phyloP scores from a whole-genome alignment of 768 basidiomycete species.

The Tricholoma furcatifolium region DNA sequence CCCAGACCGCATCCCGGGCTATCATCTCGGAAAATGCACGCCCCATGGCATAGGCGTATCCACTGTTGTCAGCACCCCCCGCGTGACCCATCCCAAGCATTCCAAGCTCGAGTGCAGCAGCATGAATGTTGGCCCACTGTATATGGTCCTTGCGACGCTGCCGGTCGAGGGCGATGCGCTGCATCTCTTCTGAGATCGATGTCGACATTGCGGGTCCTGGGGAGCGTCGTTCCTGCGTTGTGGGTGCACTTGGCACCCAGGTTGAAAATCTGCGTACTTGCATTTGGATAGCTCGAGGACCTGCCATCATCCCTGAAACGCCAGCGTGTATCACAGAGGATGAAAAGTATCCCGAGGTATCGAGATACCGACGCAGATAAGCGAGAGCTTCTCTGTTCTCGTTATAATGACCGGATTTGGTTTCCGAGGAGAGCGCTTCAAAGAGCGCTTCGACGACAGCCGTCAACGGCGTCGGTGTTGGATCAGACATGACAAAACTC shows the following conservation, averaged over 20 bases:
- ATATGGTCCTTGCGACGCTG: constrained; percentile 64
- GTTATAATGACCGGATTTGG: constrained; percentile 26
- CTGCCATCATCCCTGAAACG: constrained; percentile 52
- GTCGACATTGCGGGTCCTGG: constrained; percentile 15
- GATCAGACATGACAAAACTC: constrained; percentile 44
- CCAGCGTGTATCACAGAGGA: constrained; percentile 50
- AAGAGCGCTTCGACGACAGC: constrained; percentile 54
- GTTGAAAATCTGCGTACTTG: constrained; percentile 55
- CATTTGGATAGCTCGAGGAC: constrained; percentile 57
- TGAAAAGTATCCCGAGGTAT: constrained; percentile 53
- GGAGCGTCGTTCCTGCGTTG: constrained; percentile 9
- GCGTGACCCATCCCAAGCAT: constrained; percentile 44
- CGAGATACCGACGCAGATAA: constrained; percentile 50
- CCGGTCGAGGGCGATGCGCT: constrained; percentile 57
- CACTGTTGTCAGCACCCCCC: constrained; percentile 37
- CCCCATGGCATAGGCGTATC: constrained; percentile 43
- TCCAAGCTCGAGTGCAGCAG: constrained; percentile 59
- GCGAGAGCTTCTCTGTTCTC: constrained; percentile 36
- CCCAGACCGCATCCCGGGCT: constrained; percentile 67
- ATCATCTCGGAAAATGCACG: constrained; percentile 57
- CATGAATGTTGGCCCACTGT: constrained; percentile 67
- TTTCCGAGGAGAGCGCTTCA: constrained; percentile 45
- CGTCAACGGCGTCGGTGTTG: constrained; percentile 48
- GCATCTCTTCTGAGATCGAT: constrained; percentile 50
- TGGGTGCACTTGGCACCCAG: constrained; percentile 41